phyloP scores from a whole-genome alignment of 352 stramenopile genomes.

The Globisporangium solare region DNA sequence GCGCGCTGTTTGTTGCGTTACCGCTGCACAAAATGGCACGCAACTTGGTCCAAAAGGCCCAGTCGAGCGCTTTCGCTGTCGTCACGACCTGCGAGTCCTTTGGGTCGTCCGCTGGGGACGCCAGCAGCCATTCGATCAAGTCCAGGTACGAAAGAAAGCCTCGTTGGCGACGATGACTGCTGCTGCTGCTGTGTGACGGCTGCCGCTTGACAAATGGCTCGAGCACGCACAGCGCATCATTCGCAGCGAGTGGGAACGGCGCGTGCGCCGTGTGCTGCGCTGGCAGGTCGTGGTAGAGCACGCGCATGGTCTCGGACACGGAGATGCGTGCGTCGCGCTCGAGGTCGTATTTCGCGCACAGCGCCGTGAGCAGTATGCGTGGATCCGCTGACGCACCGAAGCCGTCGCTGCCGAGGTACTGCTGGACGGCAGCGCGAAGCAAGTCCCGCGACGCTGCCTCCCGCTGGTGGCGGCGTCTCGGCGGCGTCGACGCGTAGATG shows the following conservation, averaged over 20 bases:
- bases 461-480: no score
- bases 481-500: conserved; percentile 32
- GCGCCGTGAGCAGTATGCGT: conserved; percentile 22
- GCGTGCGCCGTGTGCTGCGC: conserved; percentile 27
- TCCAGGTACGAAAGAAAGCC: conserved; percentile 31
- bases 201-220: conserved; percentile 13
- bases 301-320: conserved; percentile 26
- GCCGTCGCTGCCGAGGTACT: conserved; percentile 34
- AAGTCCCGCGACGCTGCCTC: no score
- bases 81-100: not conserved
- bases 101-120: not conserved
- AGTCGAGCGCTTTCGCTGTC: conserved; percentile 13
- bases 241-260: conserved; percentile 29
- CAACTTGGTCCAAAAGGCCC: conserved; percentile 36
- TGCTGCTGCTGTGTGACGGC: not conserved
- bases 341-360: conserved; percentile 53
- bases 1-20: not conserved
- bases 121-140: conserved; percentile 35
- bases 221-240: conserved; percentile 27
- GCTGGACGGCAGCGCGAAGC: conserved; percentile 18
- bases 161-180: not conserved
- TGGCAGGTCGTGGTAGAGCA: conserved; percentile 33
- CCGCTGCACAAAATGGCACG: conserved; percentile 30
- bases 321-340: conserved; percentile 29
- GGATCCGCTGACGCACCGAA: conserved; percentile 21